Conservation (phyloP, 345 rosid genomes). For the Syzygium aqueum region DNA sequence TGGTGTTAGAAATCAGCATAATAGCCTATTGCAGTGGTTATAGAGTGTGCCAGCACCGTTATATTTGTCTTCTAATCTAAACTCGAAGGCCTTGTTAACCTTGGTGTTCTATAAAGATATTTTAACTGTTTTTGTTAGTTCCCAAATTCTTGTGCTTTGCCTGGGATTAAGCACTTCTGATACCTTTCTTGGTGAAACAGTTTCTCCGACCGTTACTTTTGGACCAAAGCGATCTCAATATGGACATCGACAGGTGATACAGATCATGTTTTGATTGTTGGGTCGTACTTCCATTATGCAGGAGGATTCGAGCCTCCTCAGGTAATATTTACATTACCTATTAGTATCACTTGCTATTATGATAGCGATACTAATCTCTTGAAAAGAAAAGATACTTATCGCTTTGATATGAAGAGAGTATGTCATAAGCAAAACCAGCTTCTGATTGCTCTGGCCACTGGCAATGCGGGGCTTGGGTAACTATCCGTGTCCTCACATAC, state of each 20-base stretch:
- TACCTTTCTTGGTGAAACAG: conserved; percentile 18
- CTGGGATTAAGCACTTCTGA: not conserved
- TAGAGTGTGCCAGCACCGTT: not conserved
- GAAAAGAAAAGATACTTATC: not conserved
- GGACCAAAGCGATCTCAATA: conserved; percentile 83
- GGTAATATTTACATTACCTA: conserved; percentile 20
- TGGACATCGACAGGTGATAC: conserved; percentile 85
- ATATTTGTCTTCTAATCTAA: not conserved
- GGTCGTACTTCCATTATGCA: conserved; percentile 79
- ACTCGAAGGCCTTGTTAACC: not conserved
- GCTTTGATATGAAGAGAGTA: not conserved
- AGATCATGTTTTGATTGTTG: conserved; percentile 76
- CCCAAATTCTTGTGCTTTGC: not conserved
- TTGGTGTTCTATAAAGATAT: not conserved
- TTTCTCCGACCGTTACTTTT: conserved; percentile 82
- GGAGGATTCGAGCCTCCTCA: conserved; percentile 87
- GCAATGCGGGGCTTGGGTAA: not conserved
- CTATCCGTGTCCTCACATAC: not conserved
- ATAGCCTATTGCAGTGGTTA: not conserved
- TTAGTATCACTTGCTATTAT: not conserved
- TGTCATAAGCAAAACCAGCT: not conserved
- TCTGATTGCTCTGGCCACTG: not conserved
- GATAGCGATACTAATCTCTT: not conserved
- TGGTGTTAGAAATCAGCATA: not conserved
- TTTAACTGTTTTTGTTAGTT: not conserved